phyloP scores from a whole-genome alignment of 768 basidiomycete genomes.

The Sporobolomyces pararoseus region DNA sequence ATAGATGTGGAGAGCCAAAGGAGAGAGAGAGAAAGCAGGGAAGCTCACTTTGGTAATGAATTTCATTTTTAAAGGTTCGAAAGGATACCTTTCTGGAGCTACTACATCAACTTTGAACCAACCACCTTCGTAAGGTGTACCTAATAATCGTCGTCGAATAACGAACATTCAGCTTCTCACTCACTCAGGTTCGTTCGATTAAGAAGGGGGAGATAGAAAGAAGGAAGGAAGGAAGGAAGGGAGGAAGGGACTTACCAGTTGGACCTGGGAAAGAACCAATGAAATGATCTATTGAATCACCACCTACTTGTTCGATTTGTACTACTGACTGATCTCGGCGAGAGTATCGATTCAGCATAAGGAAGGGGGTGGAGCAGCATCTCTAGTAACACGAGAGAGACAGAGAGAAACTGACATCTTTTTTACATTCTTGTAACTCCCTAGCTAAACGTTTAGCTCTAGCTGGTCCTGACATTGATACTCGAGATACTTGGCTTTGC shows the following conservation, averaged over 20 bases:
- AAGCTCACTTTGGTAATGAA: conserved; percentile 64
- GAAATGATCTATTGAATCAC: conserved; percentile 27
- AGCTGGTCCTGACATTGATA: not conserved
- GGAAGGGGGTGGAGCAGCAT: too few relatives aligned
- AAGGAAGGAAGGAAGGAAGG: not conserved
- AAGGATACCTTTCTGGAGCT: conserved; percentile 45
- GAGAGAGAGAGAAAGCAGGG: too few relatives aligned
- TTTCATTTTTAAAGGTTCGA: conserved; percentile 94
- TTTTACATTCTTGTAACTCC: conserved; percentile 24
- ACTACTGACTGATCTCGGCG: conserved; percentile 6
- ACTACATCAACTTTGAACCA: conserved; percentile 28
- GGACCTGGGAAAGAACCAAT: conserved; percentile 31
- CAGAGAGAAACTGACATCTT: conserved; percentile 18
- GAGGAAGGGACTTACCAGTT: not conserved
- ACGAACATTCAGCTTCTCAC: not conserved
- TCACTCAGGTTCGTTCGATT: not conserved
- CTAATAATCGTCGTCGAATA: conserved; percentile 1
- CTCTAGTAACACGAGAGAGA: not conserved
- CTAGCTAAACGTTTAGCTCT: conserved; percentile 25
- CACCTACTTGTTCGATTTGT: conserved; percentile 12
- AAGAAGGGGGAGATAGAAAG: not conserved
- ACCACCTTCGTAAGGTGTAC: conserved; percentile 35
- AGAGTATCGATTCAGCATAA: too few relatives aligned
- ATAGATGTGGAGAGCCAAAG: too few relatives aligned
- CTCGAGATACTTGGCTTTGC: too few relatives aligned